Base-by-base conservation (phyloP, 345 rosid genomes). In the Litchi chinensis region DNA sequence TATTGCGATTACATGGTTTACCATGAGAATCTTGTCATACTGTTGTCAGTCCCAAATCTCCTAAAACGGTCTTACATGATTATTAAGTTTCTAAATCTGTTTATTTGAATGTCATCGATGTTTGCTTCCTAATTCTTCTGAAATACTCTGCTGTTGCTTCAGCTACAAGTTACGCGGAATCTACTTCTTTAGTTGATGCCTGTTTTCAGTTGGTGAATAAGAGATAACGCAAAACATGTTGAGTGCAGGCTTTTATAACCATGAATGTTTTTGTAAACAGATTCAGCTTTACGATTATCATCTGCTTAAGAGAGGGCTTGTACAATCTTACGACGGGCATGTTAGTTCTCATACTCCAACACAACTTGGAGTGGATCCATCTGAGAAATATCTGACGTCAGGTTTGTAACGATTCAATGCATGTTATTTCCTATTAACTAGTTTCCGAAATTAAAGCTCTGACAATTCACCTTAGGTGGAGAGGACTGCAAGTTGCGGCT, bases 251-350 rank as follows among this genome's bases (percentile, higher is more conserved):
- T 73, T 32, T 37, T 12, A 32, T 76, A 28, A 12, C 40, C 6
- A 43, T 43, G 46, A 43, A 43, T 43, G 40, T 39, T 10, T 43
- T 57, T 24, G 74, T 32, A 68, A 40, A 76, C 89, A 95, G 98
- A 80, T 95, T 57, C 91, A 85, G 85, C 89, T 95, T 60, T 95
- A 88, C 43, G 97, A 93, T 91, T 97, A 89, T 82, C 97, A 94
- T 52, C 85, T 90, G 81, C 82, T 76, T 62, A 88, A 81, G 79
- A 92, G 93, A 79, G 90, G 92, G 0, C 83, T 89, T 60, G 82
- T 95, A 44, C 97, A 93, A 84, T 86, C 91, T 41, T 95, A 95
- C 71, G 93, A 86, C 79, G 96, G 96, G 57, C 91, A 91, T 81
- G 92, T 87, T 59, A 95, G 93, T 83, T 91, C 98, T n/a, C 97